Percentiles rank a stretch among this genome's conserved stretches.
Evolutionary conservation across 2,329 filamentous ascomycete genomes (phyloP).

Genomic region (Alternaria sp.): DNA sequence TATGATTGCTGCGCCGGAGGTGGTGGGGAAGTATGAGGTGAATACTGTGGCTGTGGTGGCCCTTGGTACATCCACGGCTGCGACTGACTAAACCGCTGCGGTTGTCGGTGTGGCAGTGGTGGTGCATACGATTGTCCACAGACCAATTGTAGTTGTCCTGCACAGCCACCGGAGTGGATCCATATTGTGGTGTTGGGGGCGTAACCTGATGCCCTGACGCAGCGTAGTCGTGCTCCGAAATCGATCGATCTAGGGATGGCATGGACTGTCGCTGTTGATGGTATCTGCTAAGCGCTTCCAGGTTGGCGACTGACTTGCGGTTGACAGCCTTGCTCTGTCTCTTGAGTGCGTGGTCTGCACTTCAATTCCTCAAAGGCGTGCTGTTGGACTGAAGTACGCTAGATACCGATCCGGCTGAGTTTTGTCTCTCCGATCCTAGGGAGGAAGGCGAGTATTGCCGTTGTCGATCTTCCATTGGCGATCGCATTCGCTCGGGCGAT

Average conservation of each 20-base stretch:
- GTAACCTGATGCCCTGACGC: neutral
- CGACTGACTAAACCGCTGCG: conserved; percentile 9
- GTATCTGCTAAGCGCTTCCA: conserved; percentile 17
- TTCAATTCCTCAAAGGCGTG: conserved; percentile 14
- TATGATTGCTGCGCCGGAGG: neutral
- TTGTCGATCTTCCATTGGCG: conserved; percentile 5
- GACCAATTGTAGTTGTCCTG: neutral
- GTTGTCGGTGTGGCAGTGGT: conserved; percentile 5
- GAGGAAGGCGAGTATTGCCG: conserved; percentile 10
- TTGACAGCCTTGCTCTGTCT: conserved; percentile 18
- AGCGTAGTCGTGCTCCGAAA: conserved; percentile 15
- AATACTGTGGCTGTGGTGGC: conserved; percentile 10
- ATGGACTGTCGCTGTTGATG: conserved; percentile 23
- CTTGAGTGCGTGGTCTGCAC: conserved; percentile 17
- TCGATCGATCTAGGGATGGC: conserved; percentile 11
- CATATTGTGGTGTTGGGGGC: neutral
- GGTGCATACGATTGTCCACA: conserved; percentile 11
- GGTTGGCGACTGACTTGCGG: conserved; percentile 14
- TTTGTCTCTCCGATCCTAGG: neutral
- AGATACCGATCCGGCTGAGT: conserved; percentile 4
- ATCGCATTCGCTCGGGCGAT: conserved; percentile 7
- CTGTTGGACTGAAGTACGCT: conserved; percentile 1
- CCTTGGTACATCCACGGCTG: conserved; percentile 4
- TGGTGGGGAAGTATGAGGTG: conserved; percentile 9
- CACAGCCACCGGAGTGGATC: neutral